phyloP scores from a whole-genome alignment of 169 alveolate genomes.

The Plasmodium coatneyi region DNA sequence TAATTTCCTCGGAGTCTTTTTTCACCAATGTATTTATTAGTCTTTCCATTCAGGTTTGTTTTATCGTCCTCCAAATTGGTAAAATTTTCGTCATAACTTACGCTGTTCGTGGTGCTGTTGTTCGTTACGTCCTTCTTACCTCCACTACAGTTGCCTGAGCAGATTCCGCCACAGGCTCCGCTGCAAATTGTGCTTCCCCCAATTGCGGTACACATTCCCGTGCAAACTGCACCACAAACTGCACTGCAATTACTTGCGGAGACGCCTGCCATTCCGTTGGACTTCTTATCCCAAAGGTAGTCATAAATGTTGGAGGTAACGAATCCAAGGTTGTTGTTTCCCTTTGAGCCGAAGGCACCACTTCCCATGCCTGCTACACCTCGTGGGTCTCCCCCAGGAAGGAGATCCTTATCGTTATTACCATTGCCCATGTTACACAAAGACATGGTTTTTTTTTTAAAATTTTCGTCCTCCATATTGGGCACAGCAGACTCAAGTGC shows the following conservation, averaged over 20 bases:
- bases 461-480: background rate
- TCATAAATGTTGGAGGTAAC: slow-evolving; percentile 39
- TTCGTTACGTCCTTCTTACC: background rate
- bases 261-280: background rate
- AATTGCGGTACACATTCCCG: background rate
- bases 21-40: slow-evolving; percentile 8
- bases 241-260: background rate
- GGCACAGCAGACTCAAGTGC: background rate
- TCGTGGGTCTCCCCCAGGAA: slow-evolving; percentile 20
- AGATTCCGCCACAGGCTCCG: background rate
- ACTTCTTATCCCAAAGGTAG: slow-evolving; percentile 39
- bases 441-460: slow-evolving; percentile 2
- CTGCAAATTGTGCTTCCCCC: background rate
- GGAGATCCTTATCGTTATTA: slow-evolving; percentile 47
- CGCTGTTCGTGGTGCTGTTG: background rate
- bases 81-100: slow-evolving; percentile 4
- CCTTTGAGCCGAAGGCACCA: background rate
- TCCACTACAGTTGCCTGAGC: background rate
- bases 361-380: background rate
- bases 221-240: background rate
- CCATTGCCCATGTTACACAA: background rate
- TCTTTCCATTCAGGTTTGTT: background rate
- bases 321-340: background rate
- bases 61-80: slow-evolving; percentile 6
- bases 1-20: background rate